These are phyloP conservation scores for Microcos paniculata DNA, from an alignment of 345 rosid species.

Conservation along the genomic window DNA sequence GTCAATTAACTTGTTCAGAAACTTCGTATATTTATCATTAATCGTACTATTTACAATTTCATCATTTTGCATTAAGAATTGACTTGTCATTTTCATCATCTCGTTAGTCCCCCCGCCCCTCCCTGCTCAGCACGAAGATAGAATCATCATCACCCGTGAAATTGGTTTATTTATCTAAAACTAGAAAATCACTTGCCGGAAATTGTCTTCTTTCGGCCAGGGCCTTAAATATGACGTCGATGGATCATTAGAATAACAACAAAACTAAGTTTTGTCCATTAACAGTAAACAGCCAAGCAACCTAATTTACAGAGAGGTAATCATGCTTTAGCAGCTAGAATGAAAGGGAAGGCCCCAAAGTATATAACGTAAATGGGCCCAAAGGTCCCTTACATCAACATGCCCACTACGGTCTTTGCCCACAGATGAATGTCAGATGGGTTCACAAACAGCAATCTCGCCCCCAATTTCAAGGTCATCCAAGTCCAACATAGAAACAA, in stretches of 20 bases:
- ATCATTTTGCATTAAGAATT: neutral
- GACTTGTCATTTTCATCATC: neutral
- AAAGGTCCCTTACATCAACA: neutral
- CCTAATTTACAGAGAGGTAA: too few species aligned
- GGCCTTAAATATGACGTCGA: neutral
- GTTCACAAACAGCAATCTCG: neutral
- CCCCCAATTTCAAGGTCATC: neutral
- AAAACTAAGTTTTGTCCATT: neutral
- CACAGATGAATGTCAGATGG: neutral
- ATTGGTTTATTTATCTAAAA: neutral
- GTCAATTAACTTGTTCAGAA: neutral
- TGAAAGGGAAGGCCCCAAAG: neutral
- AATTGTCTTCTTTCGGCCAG: neutral
- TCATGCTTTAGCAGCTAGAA: neutral
- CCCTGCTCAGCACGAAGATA: neutral
- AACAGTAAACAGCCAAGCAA: neutral
- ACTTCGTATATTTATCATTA: neutral
- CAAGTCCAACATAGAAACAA: neutral
- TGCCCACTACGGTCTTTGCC: neutral
- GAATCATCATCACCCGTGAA: neutral
- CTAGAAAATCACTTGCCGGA: neutral
- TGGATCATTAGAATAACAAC: neutral
- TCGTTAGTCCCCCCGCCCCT: neutral
- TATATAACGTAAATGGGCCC: neutral
- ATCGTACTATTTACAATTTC: neutral